phyloP scores from a whole-genome alignment of 139 green algal species.

The Zygnema circumcarinatum region DNA sequence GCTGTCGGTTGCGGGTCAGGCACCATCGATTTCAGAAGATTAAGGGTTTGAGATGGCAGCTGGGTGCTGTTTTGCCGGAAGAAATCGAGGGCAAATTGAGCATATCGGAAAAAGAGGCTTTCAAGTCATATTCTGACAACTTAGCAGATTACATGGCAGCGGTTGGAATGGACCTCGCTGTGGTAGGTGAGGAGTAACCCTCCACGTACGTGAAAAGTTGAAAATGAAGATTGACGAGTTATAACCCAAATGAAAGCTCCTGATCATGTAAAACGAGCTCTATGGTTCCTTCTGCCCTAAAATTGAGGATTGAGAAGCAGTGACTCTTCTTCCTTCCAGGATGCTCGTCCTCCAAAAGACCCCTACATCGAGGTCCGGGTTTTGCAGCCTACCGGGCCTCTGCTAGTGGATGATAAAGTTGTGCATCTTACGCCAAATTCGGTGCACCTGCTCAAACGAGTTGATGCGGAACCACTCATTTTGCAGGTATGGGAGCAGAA shows the following conservation, averaged over 20 bases:
- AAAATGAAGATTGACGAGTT: no score
- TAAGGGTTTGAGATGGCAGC: conserved; percentile 52
- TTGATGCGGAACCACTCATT: conserved; percentile 53
- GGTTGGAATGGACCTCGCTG: conserved; percentile 58
- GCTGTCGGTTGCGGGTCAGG: no score
- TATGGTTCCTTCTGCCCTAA: background rate
- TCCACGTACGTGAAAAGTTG: background rate
- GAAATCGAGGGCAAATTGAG: conserved; percentile 55
- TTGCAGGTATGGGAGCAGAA: conserved; percentile 36
- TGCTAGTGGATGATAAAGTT: conserved; percentile 58
- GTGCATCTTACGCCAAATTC: conserved; percentile 33
- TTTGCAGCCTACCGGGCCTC: conserved; percentile 33
- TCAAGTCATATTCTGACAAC: conserved; percentile 43
- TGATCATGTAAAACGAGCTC: no score
- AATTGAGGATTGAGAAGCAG: background rate
- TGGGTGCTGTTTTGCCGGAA: conserved; percentile 57
- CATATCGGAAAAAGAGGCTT: conserved; percentile 51
- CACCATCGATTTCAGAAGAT: conserved; percentile 24
- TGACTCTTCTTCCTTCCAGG: conserved; percentile 15
- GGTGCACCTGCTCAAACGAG: conserved; percentile 42
- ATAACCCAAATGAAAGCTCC: no score
- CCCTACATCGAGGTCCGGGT: conserved; percentile 51
- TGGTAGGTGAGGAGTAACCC: conserved; percentile 23
- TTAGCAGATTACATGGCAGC: conserved; percentile 58
- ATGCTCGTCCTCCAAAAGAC: conserved; percentile 54